Conservation (phyloP, 352 stramenopile species). For the Pythium insidiosum region DNA sequence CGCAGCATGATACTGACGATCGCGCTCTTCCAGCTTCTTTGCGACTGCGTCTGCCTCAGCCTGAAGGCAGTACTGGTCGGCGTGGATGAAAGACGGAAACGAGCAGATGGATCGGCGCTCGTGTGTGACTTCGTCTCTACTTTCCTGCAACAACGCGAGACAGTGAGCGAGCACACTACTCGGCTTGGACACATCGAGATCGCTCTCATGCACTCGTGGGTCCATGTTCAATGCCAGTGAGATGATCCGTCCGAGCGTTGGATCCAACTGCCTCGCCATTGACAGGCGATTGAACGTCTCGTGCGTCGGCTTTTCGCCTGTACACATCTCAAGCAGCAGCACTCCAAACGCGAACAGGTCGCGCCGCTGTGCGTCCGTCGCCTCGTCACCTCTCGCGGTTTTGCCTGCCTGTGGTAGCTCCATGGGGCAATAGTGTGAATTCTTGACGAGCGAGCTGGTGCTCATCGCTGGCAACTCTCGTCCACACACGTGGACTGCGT, state of each 20-base stretch:
- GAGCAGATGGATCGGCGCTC: conserved; percentile 3
- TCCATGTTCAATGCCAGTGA: conserved; percentile 7
- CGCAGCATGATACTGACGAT: conserved; percentile 22
- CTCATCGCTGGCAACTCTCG: not conserved
- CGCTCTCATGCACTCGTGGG: too few relatives aligned
- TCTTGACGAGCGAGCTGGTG: not conserved
- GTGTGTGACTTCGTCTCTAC: conserved; percentile 12
- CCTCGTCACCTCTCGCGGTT: not conserved
- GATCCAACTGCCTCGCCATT: conserved; percentile 32
- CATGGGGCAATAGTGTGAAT: not conserved
- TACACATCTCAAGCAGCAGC: conserved; percentile 64
- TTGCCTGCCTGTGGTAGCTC: not conserved
- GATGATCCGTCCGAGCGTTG: conserved; percentile 29
- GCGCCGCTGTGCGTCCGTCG: conserved; percentile 3
- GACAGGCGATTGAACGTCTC: conserved; percentile 49
- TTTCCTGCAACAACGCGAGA: conserved; percentile 14
- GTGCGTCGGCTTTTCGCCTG: conserved; percentile 33
- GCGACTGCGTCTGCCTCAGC: conserved; percentile 10
- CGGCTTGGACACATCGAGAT: too few relatives aligned
- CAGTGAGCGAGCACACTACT: not conserved
- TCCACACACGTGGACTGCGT: conserved; percentile 12
- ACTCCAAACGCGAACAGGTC: conserved; percentile 68
- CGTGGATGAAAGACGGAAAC: conserved; percentile 49
- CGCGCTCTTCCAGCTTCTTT: conserved; percentile 5
- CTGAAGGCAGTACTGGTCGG: conserved; percentile 29